These are phyloP conservation scores for Chlamydomonas sphaeroides DNA, from an alignment of 139 green algal species.

Conservation along the genomic window DNA sequence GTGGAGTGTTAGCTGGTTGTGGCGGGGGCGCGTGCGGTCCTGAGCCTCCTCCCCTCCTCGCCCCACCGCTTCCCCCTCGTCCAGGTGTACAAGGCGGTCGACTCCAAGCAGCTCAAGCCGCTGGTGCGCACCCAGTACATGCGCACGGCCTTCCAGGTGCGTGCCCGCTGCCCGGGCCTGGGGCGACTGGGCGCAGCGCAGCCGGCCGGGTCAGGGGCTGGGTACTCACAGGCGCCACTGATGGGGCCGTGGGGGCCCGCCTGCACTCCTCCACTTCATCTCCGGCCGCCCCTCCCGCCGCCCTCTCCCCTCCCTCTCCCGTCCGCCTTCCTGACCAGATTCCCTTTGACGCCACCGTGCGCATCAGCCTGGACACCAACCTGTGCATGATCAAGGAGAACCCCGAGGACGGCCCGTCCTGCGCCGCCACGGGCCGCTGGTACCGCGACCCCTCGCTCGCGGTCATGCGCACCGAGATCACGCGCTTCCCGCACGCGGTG, in stretches of 20 bases:
- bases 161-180: not conserved
- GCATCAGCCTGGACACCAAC: slow-evolving; percentile 95
- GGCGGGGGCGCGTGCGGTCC: too few relatives aligned
- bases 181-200: too few relatives aligned
- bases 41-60: too few relatives aligned
- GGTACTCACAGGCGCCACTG: too few relatives aligned
- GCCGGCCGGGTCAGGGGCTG: too few relatives aligned
- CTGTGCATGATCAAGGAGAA: slow-evolving; percentile 96
- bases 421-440: slow-evolving; percentile 62
- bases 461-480: slow-evolving; percentile 83
- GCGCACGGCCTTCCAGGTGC: slow-evolving; percentile 89
- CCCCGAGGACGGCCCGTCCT: slow-evolving; percentile 82
- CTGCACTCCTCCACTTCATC: too few relatives aligned
- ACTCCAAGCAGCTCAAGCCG: slow-evolving; percentile 91
- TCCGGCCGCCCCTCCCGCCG: too few relatives aligned
- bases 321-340: slow-evolving; percentile 72
- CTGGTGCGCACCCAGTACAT: slow-evolving; percentile 94
- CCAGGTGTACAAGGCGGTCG: slow-evolving; percentile 73
- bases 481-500: slow-evolving; percentile 93
- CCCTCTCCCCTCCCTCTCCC: too few relatives aligned
- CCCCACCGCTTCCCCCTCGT: too few relatives aligned
- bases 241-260: too few relatives aligned
- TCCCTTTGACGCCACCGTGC: slow-evolving; percentile 91
- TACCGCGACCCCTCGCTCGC: slow-evolving; percentile 77
- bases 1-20: too few relatives aligned